phyloP scores from a whole-genome alignment of 371 early-diverging fungal species.

The Mucor irregularis region DNA sequence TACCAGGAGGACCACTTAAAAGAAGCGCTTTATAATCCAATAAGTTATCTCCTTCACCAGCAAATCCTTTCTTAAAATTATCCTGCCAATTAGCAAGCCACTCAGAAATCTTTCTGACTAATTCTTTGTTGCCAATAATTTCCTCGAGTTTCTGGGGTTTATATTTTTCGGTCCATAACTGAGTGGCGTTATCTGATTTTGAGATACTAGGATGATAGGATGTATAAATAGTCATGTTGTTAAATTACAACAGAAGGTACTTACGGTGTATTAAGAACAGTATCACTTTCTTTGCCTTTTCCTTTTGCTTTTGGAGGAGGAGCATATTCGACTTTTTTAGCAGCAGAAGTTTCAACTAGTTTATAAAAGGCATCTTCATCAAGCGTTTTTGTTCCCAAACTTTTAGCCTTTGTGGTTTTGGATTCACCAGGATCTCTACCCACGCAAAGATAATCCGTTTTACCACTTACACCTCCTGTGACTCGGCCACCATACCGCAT shows the following conservation, averaged over 20 bases:
- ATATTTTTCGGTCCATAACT: constrained; percentile 96
- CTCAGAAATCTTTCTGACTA: constrained; percentile 55
- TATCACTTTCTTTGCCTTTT: background rate
- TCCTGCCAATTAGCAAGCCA: constrained; percentile 26
- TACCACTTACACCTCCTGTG: constrained; percentile 83
- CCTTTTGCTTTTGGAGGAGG: constrained; percentile 4
- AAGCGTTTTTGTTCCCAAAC: constrained; percentile 70
- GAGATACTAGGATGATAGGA: background rate
- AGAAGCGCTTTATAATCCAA: constrained; percentile 70
- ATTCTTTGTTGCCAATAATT: constrained; percentile 89
- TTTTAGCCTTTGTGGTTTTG: constrained; percentile 88
- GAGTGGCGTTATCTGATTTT: background rate
- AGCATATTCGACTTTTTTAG: constrained; percentile 15
- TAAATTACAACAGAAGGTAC: background rate
- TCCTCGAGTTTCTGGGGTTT: constrained; percentile 83
- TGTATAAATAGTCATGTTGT: background rate
- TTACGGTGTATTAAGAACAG: background rate
- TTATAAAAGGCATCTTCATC: constrained; percentile 91
- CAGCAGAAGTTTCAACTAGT: constrained; percentile 61
- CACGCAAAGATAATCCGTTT: constrained; percentile 89
- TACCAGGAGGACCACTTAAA: constrained; percentile 97
- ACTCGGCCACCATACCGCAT: constrained; percentile 92
- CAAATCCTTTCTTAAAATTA: constrained; percentile 23
- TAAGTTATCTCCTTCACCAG: constrained; percentile 16
- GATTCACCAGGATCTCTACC: constrained; percentile 94